A percentile compares a stretch with the other conserved stretches of the same genome.
Conservation (phyloP, 2,329 filamentous ascomycete species). For the Domatiomyces catenatus region DNA sequence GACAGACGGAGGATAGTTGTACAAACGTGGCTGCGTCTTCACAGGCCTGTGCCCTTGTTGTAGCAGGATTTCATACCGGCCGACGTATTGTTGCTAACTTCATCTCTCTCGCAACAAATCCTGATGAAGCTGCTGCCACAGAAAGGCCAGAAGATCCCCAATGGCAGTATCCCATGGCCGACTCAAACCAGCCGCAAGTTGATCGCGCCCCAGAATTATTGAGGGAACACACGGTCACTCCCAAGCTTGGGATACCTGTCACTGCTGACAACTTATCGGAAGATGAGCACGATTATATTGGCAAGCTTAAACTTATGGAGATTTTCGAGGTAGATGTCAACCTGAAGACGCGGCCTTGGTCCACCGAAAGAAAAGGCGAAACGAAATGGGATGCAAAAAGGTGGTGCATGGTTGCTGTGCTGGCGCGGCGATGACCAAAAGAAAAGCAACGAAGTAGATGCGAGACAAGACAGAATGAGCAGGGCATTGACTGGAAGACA, state of each 20-base stretch:
- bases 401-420: conserved; percentile 40
- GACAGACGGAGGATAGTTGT: neutral
- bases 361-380: conserved; percentile 30
- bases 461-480: neutral
- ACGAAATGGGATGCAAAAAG: conserved; percentile 36
- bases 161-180: conserved; percentile 7
- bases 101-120: conserved; percentile 31
- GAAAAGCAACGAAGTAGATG: neutral
- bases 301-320: conserved; percentile 11
- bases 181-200: neutral
- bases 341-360: conserved; percentile 29
- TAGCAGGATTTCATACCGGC: conserved; percentile 46
- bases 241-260: neutral
- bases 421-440: conserved; percentile 15
- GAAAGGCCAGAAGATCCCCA: conserved; percentile 13
- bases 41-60: conserved; percentile 30
- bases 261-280: neutral
- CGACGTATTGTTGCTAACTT: conserved; percentile 40
- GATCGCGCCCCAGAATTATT: neutral
- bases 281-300: neutral
- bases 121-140: neutral
- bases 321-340: conserved; percentile 20
- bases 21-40: neutral
- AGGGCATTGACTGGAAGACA: neutral
- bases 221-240: neutral